Evolutionary conservation across 495 filamentous ascomycete genomes (phyloP).

Genomic region (Penicillium manginii): DNA sequence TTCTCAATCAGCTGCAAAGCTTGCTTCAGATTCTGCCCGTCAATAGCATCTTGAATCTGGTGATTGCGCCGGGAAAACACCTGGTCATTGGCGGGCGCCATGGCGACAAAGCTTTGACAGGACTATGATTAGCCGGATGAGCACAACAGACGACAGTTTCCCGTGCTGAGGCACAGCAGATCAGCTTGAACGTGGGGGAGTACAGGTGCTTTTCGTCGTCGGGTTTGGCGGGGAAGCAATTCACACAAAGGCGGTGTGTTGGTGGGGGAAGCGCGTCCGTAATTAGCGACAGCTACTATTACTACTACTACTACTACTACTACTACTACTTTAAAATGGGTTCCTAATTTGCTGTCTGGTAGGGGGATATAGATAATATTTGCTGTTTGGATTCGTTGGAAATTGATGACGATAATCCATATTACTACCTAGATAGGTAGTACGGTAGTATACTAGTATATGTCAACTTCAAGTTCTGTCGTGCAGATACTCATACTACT

Average conservation of each 20-base stretch:
- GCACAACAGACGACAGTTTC: slow-evolving; percentile 13
- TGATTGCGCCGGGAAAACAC: slow-evolving; percentile 60
- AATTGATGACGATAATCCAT: too few species aligned
- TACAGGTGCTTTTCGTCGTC: neutral
- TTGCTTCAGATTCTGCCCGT: slow-evolving; percentile 59
- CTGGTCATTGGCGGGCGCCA: slow-evolving; percentile 45
- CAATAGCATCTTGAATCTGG: slow-evolving; percentile 61
- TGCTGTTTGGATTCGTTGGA: too few species aligned
- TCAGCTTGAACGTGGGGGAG: neutral
- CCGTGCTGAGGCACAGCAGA: slow-evolving; percentile 39
- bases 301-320: neutral
- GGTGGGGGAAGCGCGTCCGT: slow-evolving; percentile 22
- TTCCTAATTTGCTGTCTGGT: too few species aligned
- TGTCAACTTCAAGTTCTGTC: too few species aligned
- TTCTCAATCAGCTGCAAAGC: slow-evolving; percentile 63
- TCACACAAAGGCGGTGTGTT: slow-evolving; percentile 33
- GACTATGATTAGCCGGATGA: neutral
- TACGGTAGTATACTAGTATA: too few species aligned
- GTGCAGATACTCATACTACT: too few species aligned
- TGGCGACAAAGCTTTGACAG: slow-evolving; percentile 11
- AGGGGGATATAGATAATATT: too few species aligned
- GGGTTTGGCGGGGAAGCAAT: slow-evolving; percentile 7
- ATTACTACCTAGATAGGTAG: too few species aligned
- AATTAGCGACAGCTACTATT: neutral
- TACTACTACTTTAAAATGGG: neutral